Evolutionary conservation across 768 basidiomycete species (phyloP).

Genomic region (Leccinum sublutescens): DNA sequence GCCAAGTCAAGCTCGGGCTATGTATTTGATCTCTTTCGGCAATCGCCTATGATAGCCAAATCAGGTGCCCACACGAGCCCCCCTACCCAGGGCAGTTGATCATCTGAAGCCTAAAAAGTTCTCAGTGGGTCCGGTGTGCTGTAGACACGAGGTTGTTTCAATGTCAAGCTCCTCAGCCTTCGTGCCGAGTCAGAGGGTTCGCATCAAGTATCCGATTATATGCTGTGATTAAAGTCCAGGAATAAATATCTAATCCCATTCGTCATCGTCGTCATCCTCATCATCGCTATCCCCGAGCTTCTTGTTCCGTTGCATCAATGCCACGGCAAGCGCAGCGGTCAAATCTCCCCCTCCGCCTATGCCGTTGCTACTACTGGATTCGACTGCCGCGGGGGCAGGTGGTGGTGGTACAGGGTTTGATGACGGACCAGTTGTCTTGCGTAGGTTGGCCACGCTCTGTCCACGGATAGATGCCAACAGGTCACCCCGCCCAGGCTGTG

Average conservation of each 20-base stretch:
- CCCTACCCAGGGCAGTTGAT: conserved; percentile 15
- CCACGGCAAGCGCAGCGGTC: conserved; percentile 80
- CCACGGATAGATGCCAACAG: conserved; percentile 82
- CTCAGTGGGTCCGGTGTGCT: not conserved
- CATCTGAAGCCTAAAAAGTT: not conserved
- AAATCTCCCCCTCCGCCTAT: conserved; percentile 60
- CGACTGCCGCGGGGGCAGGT: conserved; percentile 31
- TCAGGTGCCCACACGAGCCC: conserved; percentile 18
- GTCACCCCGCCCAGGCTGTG: conserved; percentile 60
- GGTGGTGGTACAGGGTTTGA: conserved; percentile 35
- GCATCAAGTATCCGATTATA: conserved; percentile 8
- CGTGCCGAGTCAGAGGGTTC: not conserved
- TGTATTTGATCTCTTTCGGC: conserved; percentile 33
- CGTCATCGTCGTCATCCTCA: conserved; percentile 72
- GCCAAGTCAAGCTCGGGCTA: conserved; percentile 2
- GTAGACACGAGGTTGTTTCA: not conserved
- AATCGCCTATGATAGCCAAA: conserved; percentile 29
- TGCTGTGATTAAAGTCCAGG: conserved; percentile 8
- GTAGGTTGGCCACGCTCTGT: conserved; percentile 64
- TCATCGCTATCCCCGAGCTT: conserved; percentile 85
- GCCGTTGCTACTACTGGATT: conserved; percentile 34
- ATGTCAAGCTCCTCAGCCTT: not conserved
- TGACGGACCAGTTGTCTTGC: conserved; percentile 44
- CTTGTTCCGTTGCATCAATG: conserved; percentile 79
- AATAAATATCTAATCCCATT: conserved; percentile 43